Percentiles rank a stretch among this genome's conserved stretches.
Evolutionary conservation across 176 grass and related monocot species (phyloP).

Genomic region (Aegilops bicornis): DNA sequence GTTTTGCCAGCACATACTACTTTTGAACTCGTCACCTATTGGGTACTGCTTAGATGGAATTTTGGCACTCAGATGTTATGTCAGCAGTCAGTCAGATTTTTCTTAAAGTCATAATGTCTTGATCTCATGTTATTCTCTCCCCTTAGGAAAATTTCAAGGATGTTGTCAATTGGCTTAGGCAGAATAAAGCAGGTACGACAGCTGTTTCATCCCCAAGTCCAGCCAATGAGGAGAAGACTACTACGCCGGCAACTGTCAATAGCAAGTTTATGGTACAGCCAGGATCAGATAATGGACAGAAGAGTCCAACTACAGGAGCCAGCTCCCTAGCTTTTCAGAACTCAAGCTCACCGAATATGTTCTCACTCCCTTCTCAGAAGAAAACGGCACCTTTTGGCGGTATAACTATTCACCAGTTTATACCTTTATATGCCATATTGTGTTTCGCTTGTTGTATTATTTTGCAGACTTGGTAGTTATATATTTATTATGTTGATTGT

Average conservation of each 20-base stretch:
- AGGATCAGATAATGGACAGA: constrained; percentile 29
- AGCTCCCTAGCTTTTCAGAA: constrained; percentile 49
- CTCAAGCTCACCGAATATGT: constrained; percentile 38
- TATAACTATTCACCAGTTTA: constrained; percentile 29
- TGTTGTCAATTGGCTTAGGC: constrained; percentile 89
- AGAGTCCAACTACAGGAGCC: constrained; percentile 21
- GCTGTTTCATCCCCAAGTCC: constrained; percentile 35
- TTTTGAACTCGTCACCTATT: background rate
- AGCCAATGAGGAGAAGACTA: constrained; percentile 46
- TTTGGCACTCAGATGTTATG: background rate
- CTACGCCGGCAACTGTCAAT: constrained; percentile 4
- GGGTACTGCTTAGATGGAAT: background rate
- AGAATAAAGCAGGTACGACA: constrained; percentile 54
- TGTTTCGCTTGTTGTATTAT: background rate
- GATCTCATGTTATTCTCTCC: constrained; percentile 12
- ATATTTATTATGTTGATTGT: constrained; percentile 23
- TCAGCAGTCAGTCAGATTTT: constrained; percentile 4
- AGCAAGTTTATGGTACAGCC: constrained; percentile 40
- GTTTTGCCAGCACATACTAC: constrained; percentile 3
- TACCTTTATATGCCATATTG: constrained; percentile 15
- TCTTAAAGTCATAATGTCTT: background rate
- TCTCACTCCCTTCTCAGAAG: constrained; percentile 39
- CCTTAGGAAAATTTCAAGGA: constrained; percentile 93
- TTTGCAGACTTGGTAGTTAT: background rate
- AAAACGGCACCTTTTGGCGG: constrained; percentile 36